These are phyloP conservation scores for Coemansia sp. DNA, from an alignment of 192 early-diverging fungal species.

Conservation along the genomic window DNA sequence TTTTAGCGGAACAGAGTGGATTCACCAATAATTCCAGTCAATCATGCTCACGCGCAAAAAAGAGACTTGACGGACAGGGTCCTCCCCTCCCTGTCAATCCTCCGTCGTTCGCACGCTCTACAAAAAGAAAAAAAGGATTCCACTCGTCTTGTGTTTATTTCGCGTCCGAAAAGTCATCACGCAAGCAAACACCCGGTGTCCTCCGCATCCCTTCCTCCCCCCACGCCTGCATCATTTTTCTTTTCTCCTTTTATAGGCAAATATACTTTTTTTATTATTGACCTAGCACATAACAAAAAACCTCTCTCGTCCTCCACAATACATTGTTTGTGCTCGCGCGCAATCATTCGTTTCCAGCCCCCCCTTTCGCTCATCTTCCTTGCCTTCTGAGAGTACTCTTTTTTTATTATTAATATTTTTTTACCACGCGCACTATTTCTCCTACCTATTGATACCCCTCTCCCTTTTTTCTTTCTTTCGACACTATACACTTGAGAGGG, in stretches of 20 bases:
- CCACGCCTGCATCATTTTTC: not conserved
- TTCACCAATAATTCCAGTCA: not conserved
- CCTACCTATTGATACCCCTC: not conserved
- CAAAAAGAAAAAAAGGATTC: not conserved
- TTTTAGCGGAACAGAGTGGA: not conserved
- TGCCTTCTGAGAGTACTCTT: not conserved
- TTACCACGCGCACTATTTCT: not conserved
- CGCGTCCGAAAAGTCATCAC: not conserved
- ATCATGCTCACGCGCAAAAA: not conserved
- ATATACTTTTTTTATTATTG: no score
- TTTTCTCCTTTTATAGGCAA: not conserved
- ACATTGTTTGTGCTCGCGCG: slow-evolving; percentile 3
- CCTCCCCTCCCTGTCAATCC: not conserved
- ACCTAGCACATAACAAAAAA: not conserved
- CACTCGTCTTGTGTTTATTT: not conserved
- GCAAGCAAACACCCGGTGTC: not conserved
- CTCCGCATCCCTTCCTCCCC: not conserved
- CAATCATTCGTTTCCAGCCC: not conserved
- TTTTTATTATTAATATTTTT: not conserved
- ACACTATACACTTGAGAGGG: not conserved
- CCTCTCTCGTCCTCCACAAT: not conserved
- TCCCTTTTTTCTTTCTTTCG: not conserved
- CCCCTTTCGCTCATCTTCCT: not conserved
- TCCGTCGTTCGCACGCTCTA: not conserved
- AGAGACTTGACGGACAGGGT: not conserved